Conservation (phyloP, 768 basidiomycete species). For the Pleurotus eryngii region DNA sequence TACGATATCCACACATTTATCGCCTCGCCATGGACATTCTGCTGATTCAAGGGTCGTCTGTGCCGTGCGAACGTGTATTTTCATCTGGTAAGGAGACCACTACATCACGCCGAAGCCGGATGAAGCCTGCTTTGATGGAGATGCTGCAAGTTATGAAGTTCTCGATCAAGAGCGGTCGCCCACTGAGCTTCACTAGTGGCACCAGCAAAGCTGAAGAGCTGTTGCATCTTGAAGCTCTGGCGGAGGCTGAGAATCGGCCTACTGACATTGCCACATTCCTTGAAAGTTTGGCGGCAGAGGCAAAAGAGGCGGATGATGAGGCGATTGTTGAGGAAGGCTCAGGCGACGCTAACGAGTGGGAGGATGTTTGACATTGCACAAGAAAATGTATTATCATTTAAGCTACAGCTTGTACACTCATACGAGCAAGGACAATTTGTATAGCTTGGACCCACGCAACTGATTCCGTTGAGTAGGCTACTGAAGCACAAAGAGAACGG, state of each 20-base stretch:
- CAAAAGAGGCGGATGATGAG: too few species aligned
- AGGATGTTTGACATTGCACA: too few species aligned
- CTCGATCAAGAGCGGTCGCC: conserved; percentile 17
- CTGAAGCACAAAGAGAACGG: too few species aligned
- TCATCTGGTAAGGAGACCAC: conserved; percentile 28
- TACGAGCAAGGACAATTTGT: neutral
- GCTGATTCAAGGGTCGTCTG: conserved; percentile 29
- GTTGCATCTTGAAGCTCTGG: neutral
- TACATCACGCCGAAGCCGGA: conserved; percentile 20
- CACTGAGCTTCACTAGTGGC: conserved; percentile 22
- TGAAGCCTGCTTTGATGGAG: conserved; percentile 22
- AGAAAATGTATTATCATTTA: too few species aligned
- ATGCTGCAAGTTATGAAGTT: conserved; percentile 29
- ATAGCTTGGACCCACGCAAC: neutral
- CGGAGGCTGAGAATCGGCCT: neutral
- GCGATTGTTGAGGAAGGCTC: too few species aligned
- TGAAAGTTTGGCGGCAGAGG: conserved; percentile 3
- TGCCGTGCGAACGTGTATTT: conserved; percentile 28
- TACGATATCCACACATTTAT: conserved; percentile 23
- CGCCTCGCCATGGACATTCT: conserved; percentile 26
- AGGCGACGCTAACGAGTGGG: too few species aligned
- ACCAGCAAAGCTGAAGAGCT: conserved; percentile 13
- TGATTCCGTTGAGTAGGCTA: too few species aligned
- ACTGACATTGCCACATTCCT: conserved; percentile 2
- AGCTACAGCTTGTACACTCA: too few species aligned